phyloP scores from a whole-genome alignment of 2,329 filamentous ascomycete genomes.

The Botryotinia narcissicola region DNA sequence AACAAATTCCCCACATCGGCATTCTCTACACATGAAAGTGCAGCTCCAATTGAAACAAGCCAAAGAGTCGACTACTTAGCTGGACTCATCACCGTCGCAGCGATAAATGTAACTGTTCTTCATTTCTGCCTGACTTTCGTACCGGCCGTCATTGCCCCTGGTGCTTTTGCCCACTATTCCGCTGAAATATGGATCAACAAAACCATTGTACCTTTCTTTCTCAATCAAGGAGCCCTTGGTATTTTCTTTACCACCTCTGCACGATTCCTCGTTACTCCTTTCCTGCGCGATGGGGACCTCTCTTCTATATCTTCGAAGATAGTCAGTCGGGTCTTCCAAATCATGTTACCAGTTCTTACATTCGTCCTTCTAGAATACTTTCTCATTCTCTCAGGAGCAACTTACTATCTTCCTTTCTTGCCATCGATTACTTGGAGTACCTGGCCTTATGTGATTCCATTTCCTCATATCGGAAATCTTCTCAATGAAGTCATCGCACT shows the following conservation, averaged over 20 bases:
- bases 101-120: slow-evolving; percentile 45
- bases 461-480: slow-evolving; percentile 44
- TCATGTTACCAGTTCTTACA: slow-evolving; percentile 46
- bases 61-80: slow-evolving; percentile 46
- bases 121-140: slow-evolving; percentile 47
- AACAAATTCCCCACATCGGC: not conserved
- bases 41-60: not conserved
- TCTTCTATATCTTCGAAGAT: slow-evolving; percentile 45
- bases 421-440: slow-evolving; percentile 48
- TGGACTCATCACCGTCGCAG: slow-evolving; percentile 45
- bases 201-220: slow-evolving; percentile 44
- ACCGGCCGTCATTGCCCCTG: slow-evolving; percentile 38
- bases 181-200: slow-evolving; percentile 44
- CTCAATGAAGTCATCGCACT: slow-evolving; percentile 47
- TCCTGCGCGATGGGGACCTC: slow-evolving; percentile 45
- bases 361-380: slow-evolving; percentile 48
- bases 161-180: slow-evolving; percentile 38
- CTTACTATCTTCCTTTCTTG: slow-evolving; percentile 45
- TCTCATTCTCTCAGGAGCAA: slow-evolving; percentile 45
- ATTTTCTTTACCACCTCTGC: slow-evolving; percentile 50
- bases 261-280: slow-evolving; percentile 45
- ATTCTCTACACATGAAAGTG: slow-evolving; percentile 6
- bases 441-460: slow-evolving; percentile 46
- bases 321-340: slow-evolving; percentile 45
- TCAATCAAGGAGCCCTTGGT: slow-evolving; percentile 48